phyloP scores from a whole-genome alignment of 805 yeast species.

The Candida glaebosa region DNA sequence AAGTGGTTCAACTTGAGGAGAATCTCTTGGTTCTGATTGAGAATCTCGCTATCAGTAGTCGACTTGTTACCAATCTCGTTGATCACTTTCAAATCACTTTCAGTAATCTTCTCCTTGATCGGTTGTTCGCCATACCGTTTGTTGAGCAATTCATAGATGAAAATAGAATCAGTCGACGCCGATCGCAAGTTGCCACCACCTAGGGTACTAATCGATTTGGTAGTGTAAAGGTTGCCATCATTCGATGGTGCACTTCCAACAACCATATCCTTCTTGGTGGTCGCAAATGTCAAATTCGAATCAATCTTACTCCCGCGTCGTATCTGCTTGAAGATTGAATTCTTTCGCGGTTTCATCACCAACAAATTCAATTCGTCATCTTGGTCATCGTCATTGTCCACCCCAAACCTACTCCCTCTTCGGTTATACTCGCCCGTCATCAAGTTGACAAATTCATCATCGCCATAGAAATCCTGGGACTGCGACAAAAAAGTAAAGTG shows the following conservation, averaged over 20 bases:
- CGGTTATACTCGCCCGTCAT: slow-evolving; percentile 7
- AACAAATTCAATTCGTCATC: slow-evolving; percentile 23
- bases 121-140: slow-evolving; percentile 20
- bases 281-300: not conserved
- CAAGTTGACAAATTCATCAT: slow-evolving; percentile 24
- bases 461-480: slow-evolving; percentile 26
- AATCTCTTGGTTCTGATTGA: slow-evolving; percentile 1
- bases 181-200: slow-evolving; percentile 31
- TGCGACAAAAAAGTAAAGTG: slow-evolving; percentile 33
- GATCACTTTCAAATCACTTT: not conserved
- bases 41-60: slow-evolving; percentile 1
- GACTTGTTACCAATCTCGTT: not conserved
- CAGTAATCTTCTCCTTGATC: not conserved
- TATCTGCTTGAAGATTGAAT: slow-evolving; percentile 12
- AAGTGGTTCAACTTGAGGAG: slow-evolving; percentile 1
- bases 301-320: not conserved
- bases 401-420: slow-evolving; percentile 7
- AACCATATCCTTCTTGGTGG: slow-evolving; percentile 6
- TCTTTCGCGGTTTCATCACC: slow-evolving; percentile 22
- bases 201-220: slow-evolving; percentile 30
- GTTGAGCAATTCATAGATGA: slow-evolving; percentile 31
- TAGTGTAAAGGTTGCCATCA: slow-evolving; percentile 17
- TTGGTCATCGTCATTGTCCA: slow-evolving; percentile 7
- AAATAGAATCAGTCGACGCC: slow-evolving; percentile 37
- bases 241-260: slow-evolving; percentile 1